phyloP scores from a whole-genome alignment of 2,329 filamentous ascomycete species.

The Trichoderma pleuroti region DNA sequence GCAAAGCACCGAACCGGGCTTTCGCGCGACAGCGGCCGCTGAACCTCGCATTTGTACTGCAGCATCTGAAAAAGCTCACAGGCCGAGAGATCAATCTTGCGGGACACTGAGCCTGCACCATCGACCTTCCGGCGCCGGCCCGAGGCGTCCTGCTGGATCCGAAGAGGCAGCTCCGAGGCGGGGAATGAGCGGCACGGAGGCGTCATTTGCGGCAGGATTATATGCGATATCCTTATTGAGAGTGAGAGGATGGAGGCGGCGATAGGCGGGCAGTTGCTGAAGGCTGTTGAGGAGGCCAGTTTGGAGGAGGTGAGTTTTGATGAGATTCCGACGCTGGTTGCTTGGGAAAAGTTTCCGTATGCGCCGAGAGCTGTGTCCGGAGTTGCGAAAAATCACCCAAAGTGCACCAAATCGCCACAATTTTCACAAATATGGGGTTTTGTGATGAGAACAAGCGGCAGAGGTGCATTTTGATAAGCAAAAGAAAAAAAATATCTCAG shows the following conservation, averaged over 20 bases:
- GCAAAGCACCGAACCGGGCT: slow-evolving; percentile 54
- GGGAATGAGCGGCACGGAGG: slow-evolving; percentile 56
- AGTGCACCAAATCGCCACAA: background rate
- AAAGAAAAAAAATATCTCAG: background rate
- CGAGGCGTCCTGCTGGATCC: slow-evolving; percentile 46
- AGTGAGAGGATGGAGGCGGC: slow-evolving; percentile 34
- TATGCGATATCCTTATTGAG: background rate
- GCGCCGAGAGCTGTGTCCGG: background rate
- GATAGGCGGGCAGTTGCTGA: slow-evolving; percentile 49
- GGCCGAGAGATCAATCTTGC: slow-evolving; percentile 47
- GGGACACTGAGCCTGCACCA: slow-evolving; percentile 28
- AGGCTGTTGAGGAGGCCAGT: slow-evolving; percentile 54
- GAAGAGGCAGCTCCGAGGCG: slow-evolving; percentile 47
- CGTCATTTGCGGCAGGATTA: slow-evolving; percentile 43
- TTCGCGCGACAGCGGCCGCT: slow-evolving; percentile 42
- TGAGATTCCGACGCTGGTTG: background rate
- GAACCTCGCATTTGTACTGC: slow-evolving; percentile 59
- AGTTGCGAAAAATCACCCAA: background rate
- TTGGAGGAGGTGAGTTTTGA: slow-evolving; percentile 55
- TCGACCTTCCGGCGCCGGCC: slow-evolving; percentile 53
- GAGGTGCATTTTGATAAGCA: background rate
- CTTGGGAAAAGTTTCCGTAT: background rate
- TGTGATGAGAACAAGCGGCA: background rate
- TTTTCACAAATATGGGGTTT: background rate
- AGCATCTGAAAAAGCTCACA: slow-evolving; percentile 57